Evolutionary conservation across 306 rosid genomes (phyloP).

Genomic region (Begonia peltatifolia): DNA sequence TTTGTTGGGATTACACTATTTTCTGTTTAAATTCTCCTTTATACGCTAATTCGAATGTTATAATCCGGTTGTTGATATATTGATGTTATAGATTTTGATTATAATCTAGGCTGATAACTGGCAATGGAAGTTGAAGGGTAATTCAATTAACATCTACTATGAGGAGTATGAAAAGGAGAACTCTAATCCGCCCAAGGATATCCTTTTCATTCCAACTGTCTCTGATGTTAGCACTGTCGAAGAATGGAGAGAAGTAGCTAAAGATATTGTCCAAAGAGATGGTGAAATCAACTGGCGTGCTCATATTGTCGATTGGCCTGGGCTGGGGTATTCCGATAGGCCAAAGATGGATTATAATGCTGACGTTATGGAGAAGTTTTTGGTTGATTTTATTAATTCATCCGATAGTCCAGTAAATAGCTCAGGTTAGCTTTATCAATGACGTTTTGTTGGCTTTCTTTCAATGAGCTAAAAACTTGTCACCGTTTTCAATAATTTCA

Average conservation of each 20-base stretch:
- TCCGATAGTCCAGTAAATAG: slow-evolving; percentile 50
- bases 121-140: slow-evolving; percentile 85
- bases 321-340: slow-evolving; percentile 82
- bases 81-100: slow-evolving; percentile 7
- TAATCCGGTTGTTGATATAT: slow-evolving; percentile 3
- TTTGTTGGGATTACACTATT: slow-evolving; percentile 3
- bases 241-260: slow-evolving; percentile 88
- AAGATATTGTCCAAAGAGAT: slow-evolving; percentile 47
- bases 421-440: slow-evolving; percentile 31
- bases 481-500: too few species aligned
- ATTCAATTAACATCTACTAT: slow-evolving; percentile 53
- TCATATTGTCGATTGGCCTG: slow-evolving; percentile 95
- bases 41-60: not conserved
- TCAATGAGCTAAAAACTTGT: too few species aligned
- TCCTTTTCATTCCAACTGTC: slow-evolving; percentile 82
- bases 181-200: slow-evolving; percentile 44
- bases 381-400: slow-evolving; percentile 74
- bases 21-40: not conserved
- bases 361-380: slow-evolving; percentile 66
- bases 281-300: slow-evolving; percentile 58
- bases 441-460: too few species aligned
- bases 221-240: slow-evolving; percentile 96
- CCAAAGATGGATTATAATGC: slow-evolving; percentile 84
- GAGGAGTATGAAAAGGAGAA: slow-evolving; percentile 62
- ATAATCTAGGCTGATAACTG: slow-evolving; percentile 55